Conservation (phyloP, 1,284 basidiomycete species). For the Xanthoconium separans region DNA sequence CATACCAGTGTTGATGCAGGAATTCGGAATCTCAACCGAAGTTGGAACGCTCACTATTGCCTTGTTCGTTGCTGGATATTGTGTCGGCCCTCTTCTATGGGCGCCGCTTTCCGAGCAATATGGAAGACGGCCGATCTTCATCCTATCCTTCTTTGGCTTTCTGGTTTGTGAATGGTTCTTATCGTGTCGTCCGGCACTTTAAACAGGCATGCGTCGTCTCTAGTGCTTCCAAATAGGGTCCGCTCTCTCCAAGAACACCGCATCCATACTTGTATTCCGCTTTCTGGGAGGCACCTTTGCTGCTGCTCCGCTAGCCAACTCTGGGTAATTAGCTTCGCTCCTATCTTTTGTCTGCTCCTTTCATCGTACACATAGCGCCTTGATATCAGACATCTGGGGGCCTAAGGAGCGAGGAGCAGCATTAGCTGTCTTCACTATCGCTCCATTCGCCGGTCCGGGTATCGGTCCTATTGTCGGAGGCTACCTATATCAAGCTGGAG, state of each 20-base stretch:
- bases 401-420: constrained; percentile 66
- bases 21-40: constrained; percentile 59
- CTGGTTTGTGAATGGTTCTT: constrained; percentile 35
- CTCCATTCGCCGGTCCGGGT: constrained; percentile 76
- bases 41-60: constrained; percentile 48
- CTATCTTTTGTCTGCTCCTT: neutral
- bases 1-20: constrained; percentile 42
- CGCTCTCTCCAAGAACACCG: constrained; percentile 59
- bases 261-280: constrained; percentile 59
- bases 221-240: constrained; percentile 64
- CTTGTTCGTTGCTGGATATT: constrained; percentile 57
- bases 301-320: constrained; percentile 43
- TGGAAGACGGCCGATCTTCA: constrained; percentile 65
- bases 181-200: neutral
- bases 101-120: constrained; percentile 54
- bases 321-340: constrained; percentile 39
- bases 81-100: constrained; percentile 65
- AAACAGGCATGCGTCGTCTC: neutral
- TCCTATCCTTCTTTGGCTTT: constrained; percentile 67
- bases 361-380: constrained; percentile 34
- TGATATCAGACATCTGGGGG: constrained; percentile 70
- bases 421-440: constrained; percentile 65
- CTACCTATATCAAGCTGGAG: constrained; percentile 43
- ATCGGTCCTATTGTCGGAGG: constrained; percentile 67
- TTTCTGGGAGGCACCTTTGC: constrained; percentile 64